phyloP scores from a whole-genome alignment of 345 rosid genomes.

The Hibiscus trionum region DNA sequence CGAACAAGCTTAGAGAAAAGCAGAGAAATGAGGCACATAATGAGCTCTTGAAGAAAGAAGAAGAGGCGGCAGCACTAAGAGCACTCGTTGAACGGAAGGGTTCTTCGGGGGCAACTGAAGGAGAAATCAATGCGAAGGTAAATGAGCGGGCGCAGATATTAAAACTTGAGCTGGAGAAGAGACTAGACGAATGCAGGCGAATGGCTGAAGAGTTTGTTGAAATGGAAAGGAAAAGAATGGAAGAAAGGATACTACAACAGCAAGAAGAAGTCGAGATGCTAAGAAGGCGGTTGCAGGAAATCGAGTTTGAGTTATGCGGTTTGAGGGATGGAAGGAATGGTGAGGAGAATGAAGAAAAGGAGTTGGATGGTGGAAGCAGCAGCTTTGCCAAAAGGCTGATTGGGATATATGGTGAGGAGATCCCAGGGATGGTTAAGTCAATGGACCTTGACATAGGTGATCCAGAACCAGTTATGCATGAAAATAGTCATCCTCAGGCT shows the following conservation, averaged over 20 bases:
- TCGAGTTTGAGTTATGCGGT: slow-evolving; percentile 45
- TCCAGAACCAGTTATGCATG: slow-evolving; percentile 42
- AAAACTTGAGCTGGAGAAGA: slow-evolving; percentile 59
- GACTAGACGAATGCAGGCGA: slow-evolving; percentile 69
- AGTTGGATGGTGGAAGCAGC: slow-evolving; percentile 51
- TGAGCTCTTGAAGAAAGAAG: slow-evolving; percentile 72
- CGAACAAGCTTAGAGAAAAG: slow-evolving; percentile 74
- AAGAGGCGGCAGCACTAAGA: slow-evolving; percentile 64
- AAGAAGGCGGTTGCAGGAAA: slow-evolving; percentile 68
- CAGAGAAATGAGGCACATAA: slow-evolving; percentile 68
- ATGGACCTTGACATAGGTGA: slow-evolving; percentile 96
- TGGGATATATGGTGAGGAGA: slow-evolving; percentile 61
- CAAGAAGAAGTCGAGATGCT: slow-evolving; percentile 82
- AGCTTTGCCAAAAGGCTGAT: slow-evolving; percentile 65
- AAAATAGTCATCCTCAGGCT: slow-evolving; percentile 25
- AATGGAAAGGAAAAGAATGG: slow-evolving; percentile 90
- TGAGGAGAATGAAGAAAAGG: slow-evolving; percentile 27
- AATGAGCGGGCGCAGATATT: slow-evolving; percentile 46
- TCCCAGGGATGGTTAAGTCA: slow-evolving; percentile 92
- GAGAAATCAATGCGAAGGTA: slow-evolving; percentile 70
- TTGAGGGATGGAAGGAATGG: slow-evolving; percentile 21
- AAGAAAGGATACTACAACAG: slow-evolving; percentile 78
- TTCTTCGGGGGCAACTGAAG: slow-evolving; percentile 43
- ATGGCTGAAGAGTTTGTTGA: slow-evolving; percentile 82
- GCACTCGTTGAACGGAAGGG: slow-evolving; percentile 46